These are phyloP conservation scores for Hortiboletus campestris DNA, from an alignment of 768 basidiomycete genomes.

Conservation along the genomic window DNA sequence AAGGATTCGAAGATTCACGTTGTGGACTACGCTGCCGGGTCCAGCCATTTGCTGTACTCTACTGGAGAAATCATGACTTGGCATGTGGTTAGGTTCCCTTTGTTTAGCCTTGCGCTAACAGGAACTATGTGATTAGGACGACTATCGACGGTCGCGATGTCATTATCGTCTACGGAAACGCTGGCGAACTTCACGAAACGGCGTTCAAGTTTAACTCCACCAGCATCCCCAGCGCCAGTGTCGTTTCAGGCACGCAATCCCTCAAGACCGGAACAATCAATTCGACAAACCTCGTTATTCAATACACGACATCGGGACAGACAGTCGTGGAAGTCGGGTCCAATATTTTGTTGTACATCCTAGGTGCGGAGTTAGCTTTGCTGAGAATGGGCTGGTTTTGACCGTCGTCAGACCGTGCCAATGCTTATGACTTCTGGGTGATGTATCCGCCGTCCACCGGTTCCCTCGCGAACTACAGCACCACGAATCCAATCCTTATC, in stretches of 20 bases:
- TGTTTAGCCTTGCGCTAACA: background rate
- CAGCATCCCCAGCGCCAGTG: slow-evolving; percentile 20
- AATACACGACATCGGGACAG: slow-evolving; percentile 47
- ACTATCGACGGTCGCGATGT: slow-evolving; percentile 48
- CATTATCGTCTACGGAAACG: slow-evolving; percentile 47
- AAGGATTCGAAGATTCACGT: slow-evolving; percentile 54
- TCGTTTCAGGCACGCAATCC: slow-evolving; percentile 24
- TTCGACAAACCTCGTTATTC: slow-evolving; percentile 38
- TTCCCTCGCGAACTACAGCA: slow-evolving; percentile 35
- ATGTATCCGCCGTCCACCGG: slow-evolving; percentile 40
- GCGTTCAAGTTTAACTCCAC: slow-evolving; percentile 39
- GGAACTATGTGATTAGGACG: slow-evolving; percentile 33
- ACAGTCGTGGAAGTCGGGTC: slow-evolving; percentile 44
- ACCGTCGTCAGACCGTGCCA: slow-evolving; percentile 40
- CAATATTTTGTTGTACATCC: slow-evolving; percentile 41
- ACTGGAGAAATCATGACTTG: slow-evolving; percentile 51
- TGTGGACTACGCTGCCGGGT: slow-evolving; percentile 47
- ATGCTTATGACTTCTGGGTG: slow-evolving; percentile 53
- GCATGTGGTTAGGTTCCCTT: slow-evolving; percentile 20
- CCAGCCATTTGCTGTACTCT: slow-evolving; percentile 44
- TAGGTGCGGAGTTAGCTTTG: slow-evolving; percentile 33
- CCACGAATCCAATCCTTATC: slow-evolving; percentile 43
- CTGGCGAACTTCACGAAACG: slow-evolving; percentile 48
- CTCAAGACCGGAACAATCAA: slow-evolving; percentile 38
- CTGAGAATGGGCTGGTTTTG: background rate